Percentiles rank a stretch among this genome's conserved stretches.
phyloP scores from a whole-genome alignment of 2,329 filamentous ascomycete genomes.

The Stenocarpella maydis region DNA sequence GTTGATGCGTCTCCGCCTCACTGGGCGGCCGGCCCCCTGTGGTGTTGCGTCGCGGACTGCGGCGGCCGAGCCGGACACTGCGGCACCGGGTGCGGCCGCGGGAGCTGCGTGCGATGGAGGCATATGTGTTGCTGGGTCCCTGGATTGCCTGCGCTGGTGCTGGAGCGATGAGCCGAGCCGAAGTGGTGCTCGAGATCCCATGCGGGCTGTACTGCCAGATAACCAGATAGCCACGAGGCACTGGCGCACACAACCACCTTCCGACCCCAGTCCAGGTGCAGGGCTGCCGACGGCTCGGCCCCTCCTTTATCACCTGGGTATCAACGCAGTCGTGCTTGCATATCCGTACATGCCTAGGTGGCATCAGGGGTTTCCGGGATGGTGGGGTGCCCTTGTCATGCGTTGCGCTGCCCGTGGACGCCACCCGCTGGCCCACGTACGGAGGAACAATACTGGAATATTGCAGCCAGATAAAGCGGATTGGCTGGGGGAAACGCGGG shows the following conservation, averaged over 20 bases:
- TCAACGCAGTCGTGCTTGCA: no score
- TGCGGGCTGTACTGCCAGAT: neutral
- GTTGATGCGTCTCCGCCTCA: conserved; percentile 38
- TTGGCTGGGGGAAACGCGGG: neutral
- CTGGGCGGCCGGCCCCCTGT: neutral
- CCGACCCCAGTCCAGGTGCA: neutral
- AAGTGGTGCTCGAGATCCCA: neutral
- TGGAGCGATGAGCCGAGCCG: neutral
- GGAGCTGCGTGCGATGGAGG: neutral
- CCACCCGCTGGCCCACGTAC: no score
- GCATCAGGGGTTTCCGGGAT: neutral
- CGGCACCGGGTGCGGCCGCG: neutral
- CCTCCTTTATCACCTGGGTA: no score
- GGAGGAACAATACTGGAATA: neutral
- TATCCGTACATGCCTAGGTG: no score
- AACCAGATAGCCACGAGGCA: neutral
- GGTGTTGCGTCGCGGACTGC: neutral
- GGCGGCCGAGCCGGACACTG: neutral
- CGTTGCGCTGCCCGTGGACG: no score
- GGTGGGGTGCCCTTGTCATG: no score
- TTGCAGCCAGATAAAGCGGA: neutral
- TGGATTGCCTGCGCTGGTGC: neutral
- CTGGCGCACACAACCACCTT: neutral
- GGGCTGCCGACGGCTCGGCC: neutral
- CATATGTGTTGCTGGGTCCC: neutral